Evolutionary conservation across 805 yeast species (phyloP).

Genomic region (Candida krabiensis): DNA sequence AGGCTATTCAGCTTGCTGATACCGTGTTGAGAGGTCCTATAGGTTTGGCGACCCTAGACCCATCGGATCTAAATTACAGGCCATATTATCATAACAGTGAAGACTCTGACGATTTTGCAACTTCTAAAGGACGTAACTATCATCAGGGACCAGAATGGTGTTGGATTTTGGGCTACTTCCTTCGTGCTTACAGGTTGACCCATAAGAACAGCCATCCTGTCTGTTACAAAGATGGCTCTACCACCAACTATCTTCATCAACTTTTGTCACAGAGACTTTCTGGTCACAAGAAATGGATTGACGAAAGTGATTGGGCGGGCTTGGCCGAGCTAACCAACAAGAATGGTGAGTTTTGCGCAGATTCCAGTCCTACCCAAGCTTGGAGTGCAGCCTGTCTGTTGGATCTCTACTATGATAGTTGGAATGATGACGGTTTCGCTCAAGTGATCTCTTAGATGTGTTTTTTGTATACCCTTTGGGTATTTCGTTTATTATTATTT

Average conservation of each 20-base stretch:
- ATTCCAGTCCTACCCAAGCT: constrained; percentile 95
- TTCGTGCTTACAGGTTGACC: constrained; percentile 70
- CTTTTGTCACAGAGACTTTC: constrained; percentile 59
- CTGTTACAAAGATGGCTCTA: constrained; percentile 36
- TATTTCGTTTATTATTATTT: too few relatives aligned
- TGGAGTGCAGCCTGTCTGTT: constrained; percentile 90
- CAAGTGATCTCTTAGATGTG: constrained; percentile 3
- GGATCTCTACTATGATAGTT: constrained; percentile 72
- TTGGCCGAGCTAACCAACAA: constrained; percentile 89
- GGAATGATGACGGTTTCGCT: constrained; percentile 30
- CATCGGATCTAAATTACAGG: constrained; percentile 86
- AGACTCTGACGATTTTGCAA: constrained; percentile 84
- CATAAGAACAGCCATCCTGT: constrained; percentile 41
- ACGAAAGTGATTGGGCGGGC: constrained; percentile 88
- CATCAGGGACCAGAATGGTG: constrained; percentile 99
- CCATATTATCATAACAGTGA: constrained; percentile 83
- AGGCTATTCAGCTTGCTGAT: constrained; percentile 76
- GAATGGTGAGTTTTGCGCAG: constrained; percentile 76
- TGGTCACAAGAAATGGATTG: constrained; percentile 69
- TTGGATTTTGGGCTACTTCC: constrained; percentile 85
- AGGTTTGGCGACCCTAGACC: constrained; percentile 91
- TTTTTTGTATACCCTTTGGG: too few relatives aligned
- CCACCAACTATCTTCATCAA: constrained; percentile 55
- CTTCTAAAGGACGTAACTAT: constrained; percentile 93
- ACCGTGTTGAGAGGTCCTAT: constrained; percentile 76